Conservation (phyloP, 345 rosid species). For the Heritiera fomes region DNA sequence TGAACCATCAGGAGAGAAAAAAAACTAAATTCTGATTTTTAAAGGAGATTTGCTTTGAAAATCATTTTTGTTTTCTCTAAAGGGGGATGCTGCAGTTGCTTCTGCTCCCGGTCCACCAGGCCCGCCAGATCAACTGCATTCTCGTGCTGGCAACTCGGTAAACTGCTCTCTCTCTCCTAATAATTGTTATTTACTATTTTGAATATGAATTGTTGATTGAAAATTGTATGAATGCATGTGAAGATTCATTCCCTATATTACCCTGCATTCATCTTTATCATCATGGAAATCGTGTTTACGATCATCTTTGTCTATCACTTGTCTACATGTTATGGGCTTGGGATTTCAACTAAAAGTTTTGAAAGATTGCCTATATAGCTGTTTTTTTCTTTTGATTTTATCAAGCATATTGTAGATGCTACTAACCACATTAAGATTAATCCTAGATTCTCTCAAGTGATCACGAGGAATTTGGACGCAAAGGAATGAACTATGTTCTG, state of each 20-base stretch:
- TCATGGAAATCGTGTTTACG: not conserved
- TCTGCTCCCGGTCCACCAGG: slow-evolving; percentile 35
- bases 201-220: slow-evolving; percentile 2
- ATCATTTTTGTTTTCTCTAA: not conserved
- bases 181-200: not conserved
- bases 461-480: not conserved
- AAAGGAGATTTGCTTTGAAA: not conserved
- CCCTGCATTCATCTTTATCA: not conserved
- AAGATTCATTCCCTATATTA: not conserved
- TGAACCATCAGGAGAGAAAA: not conserved
- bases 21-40: not conserved
- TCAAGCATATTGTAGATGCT: not conserved
- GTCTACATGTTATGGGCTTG: not conserved
- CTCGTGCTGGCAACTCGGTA: slow-evolving; percentile 60
- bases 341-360: not conserved
- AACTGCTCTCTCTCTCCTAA: not conserved
- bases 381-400: slow-evolving; percentile 5
- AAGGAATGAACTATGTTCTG: not conserved
- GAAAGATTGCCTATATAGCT: slow-evolving; percentile 1
- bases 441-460: not conserved
- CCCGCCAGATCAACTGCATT: slow-evolving; percentile 35
- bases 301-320: not conserved
- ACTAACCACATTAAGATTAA: not conserved
- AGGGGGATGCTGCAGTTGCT: slow-evolving; percentile 48
- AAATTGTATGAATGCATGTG: not conserved